Evolutionary conservation across 2,329 filamentous ascomycete genomes (phyloP), one percentile per base, ranked within the genome.

Genomic region (Fusarium nelsonii): DNA sequence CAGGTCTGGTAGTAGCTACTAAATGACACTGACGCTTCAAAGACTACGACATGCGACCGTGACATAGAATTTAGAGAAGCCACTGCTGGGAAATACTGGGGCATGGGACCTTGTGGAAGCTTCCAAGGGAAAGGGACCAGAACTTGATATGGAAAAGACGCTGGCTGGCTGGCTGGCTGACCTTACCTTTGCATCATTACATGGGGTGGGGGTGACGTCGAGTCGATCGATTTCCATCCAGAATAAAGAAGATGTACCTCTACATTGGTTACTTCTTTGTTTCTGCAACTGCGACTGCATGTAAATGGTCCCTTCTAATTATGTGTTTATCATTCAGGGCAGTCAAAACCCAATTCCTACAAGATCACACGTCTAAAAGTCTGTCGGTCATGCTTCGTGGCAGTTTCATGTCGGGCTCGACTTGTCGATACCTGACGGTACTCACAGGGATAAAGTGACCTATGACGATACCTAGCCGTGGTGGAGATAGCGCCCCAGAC

Each of bases 21-120:
- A 23, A 39, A 39, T 51, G 48, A 51, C 34, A 51, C 37, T 74
- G 68, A 72, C 72, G 61, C 66, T 68, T 59, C 49, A 59, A 23
- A 65, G 62, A 64, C 60, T 71, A 62, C 64, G 63, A 56, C 64
- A 65, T 65, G 50, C 56, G 58, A 64, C 50, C 52, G 50, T 70
- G 51, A 58, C 69, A 59, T 40, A 51, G 48, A 39, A 58, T 60
- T 44, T 37, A 59, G 55, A 61, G 52, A 68, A 65, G 64, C 36
- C 53, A 69, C 62, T 20, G 45, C 61, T 67, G 58, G 59, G 62
- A 70, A 68, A 68, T 54, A 70, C 71, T 74, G 67, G 73, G 68
- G 67, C 69, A 70, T 76, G 61, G 75, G 74, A 77, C 68, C 73
- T 78, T 77, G 77, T 78, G 72, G 77, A 78, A 78, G 72, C 72